Evolutionary conservation across 371 early-diverging fungal genomes (phyloP).

Genomic region (Mortierella sp.): DNA sequence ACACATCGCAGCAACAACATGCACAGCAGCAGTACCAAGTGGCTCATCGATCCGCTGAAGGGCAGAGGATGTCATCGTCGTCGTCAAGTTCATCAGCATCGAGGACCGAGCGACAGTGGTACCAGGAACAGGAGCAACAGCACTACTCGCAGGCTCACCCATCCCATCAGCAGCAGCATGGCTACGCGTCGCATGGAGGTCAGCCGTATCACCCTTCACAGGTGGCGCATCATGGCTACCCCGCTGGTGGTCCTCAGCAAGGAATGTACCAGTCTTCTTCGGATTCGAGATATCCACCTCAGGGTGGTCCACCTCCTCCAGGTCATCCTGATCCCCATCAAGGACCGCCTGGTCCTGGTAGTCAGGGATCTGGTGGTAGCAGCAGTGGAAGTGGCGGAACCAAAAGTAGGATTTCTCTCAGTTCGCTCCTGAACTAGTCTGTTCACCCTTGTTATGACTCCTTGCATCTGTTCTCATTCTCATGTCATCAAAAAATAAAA

Average conservation of each 20-base stretch:
- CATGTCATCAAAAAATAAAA: background rate
- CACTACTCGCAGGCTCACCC: constrained; percentile 15
- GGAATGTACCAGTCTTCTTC: constrained; percentile 2
- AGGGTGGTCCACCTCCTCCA: constrained; percentile 4
- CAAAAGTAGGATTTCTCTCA: constrained; percentile 40
- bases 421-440: constrained; percentile 40
- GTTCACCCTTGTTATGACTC: background rate
- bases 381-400: background rate
- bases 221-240: background rate
- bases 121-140: constrained; percentile 27
- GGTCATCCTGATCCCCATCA: constrained; percentile 4
- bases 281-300: constrained; percentile 25
- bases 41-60: background rate
- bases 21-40: constrained; percentile 19
- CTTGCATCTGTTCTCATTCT: background rate
- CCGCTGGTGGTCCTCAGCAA: background rate
- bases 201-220: constrained; percentile 10
- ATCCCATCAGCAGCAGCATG: constrained; percentile 18
- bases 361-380: constrained; percentile 4
- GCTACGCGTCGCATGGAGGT: constrained; percentile 6
- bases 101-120: constrained; percentile 33
- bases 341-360: constrained; percentile 12
- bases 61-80: background rate
- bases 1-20: constrained; percentile 8
- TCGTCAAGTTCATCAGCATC: background rate